phyloP scores from a whole-genome alignment of 441 rosid genomes.

The Omphalea diandra region DNA sequence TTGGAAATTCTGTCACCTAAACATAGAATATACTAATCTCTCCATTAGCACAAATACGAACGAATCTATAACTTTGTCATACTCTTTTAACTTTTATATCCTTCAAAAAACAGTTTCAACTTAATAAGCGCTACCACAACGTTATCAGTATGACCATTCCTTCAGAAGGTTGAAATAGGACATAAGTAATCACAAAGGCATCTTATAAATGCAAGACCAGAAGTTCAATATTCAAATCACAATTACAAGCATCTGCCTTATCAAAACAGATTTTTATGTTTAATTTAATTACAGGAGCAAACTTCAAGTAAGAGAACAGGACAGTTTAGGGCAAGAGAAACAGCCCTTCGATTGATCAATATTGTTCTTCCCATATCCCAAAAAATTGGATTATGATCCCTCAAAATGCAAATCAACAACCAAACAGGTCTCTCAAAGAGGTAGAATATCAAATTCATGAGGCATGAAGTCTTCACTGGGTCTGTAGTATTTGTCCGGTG shows the following conservation, averaged over 20 bases:
- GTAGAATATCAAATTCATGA: slow-evolving; percentile 81
- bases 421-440: slow-evolving; percentile 35
- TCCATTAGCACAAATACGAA: no score
- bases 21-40: no score
- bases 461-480: slow-evolving; percentile 98
- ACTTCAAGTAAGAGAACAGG: background rate
- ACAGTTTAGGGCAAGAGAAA: slow-evolving; percentile 12
- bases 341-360: background rate
- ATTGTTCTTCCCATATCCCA: background rate
- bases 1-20: no score
- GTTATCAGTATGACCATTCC: no score
- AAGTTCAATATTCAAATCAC: background rate
- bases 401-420: background rate
- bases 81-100: no score
- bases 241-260: background rate
- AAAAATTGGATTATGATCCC: background rate
- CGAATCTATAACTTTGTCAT: no score
- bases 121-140: no score
- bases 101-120: no score
- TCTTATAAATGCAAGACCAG: background rate
- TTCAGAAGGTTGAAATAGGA: background rate
- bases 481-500: slow-evolving; percentile 93
- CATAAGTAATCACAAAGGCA: background rate
- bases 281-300: background rate
- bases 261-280: no score